Base-by-base conservation (phyloP, 1,284 basidiomycete species). In the Naganishia sp. region DNA sequence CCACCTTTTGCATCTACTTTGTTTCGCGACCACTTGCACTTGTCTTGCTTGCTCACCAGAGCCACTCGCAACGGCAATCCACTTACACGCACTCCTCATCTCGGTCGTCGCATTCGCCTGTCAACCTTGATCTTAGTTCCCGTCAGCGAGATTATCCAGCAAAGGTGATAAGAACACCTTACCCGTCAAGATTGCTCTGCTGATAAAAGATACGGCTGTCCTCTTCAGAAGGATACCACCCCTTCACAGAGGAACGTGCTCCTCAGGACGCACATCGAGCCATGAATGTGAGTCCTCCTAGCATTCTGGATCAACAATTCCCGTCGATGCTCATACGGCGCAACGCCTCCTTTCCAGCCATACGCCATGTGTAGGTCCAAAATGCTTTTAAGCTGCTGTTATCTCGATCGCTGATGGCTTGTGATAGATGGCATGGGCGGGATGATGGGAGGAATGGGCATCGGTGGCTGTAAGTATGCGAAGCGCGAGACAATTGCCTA, bases 391-490 rank as follows among this genome's bases (percentile, higher is more conserved):
- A 39, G 23, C 23, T 15, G 18, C 6, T 6, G 7, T 39, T 1
- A 21, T 54, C 21, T 13, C 35, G 11, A 39, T n/a, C n/a, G 47
- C 47, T 51, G 58, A 61, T 43, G 58, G 58, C 9, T 39, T 17
- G 21, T 32, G 17, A 43, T 50, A 31, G 49, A 25, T 23, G 49
- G 49, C 21, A 56, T 60, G 57, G 57, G 57, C 23, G 57, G 57
- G 15, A 46, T 25, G 47, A 23, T 49, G n/a, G 47, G 47, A 21
- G 47, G 47, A 5, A 25, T 21, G 11, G 25, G 21, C 21, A 23
- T 49, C 47, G 58, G 58, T 10, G 58, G 58, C 35, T 61, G 58
- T 61, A 42, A 61, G 58, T 51, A 18, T 9, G 18, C 13, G 7
- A 9, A 39, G 35, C 7, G 28, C 13, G 10, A 56, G 13, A 56